A percentile compares a stretch with the other conserved stretches of the same genome.
These are phyloP conservation scores for Nitzschia palea DNA, from an alignment of 108 stramenopile species.

Conservation along the genomic window DNA sequence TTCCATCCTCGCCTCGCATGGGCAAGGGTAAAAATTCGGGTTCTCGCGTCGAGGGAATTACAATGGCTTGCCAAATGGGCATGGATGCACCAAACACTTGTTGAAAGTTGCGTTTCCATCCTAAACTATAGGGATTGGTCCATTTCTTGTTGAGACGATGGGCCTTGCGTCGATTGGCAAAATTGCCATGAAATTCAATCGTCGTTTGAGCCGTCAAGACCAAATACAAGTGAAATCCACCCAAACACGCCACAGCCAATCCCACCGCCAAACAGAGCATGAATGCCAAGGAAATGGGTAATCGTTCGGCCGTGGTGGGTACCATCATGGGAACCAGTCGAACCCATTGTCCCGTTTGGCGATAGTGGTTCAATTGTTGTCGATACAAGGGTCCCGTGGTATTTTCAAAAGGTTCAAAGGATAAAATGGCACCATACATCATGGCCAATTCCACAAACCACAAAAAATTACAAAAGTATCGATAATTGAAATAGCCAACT, in stretches of 20 bases:
- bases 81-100: constrained; percentile 63
- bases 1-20: constrained; percentile 47
- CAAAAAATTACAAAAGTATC: constrained; percentile 97
- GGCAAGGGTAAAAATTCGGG: constrained; percentile 88
- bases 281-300: constrained; percentile 70
- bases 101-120: constrained; percentile 67
- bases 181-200: constrained; percentile 91
- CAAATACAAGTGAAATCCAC: constrained; percentile 83
- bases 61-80: constrained; percentile 33
- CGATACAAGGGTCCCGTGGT: constrained; percentile 39
- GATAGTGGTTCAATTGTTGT: constrained; percentile 38
- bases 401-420: constrained; percentile 58
- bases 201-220: constrained; percentile 80
- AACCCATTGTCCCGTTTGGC: constrained; percentile 25
- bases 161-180: constrained; percentile 42
- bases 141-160: constrained; percentile 37
- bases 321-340: constrained; percentile 47
- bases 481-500: constrained; percentile 97
- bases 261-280: constrained; percentile 85
- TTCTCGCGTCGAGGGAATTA: constrained; percentile 69
- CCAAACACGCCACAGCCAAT: constrained; percentile 62
- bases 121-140: constrained; percentile 80
- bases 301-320: constrained; percentile 61
- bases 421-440: constrained; percentile 68
- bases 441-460: constrained; percentile 67